Base-by-base conservation (phyloP, 2,329 filamentous ascomycete species). In the Hypomyces rosellus region DNA sequence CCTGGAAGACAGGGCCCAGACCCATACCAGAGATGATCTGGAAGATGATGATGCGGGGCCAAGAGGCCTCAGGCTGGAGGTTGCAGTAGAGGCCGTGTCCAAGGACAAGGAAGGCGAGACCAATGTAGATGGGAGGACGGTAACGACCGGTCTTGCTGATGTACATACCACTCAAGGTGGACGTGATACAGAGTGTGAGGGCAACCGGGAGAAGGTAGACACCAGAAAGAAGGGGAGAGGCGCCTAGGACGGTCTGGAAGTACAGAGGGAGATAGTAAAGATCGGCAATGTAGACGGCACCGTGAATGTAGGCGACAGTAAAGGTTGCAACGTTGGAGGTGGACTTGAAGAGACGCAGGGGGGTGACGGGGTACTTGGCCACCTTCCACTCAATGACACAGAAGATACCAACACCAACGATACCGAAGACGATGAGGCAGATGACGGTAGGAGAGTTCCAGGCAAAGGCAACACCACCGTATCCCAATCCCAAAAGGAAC, bases 191-290 rank as follows among this genome's bases (percentile, higher is more conserved):
- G 3, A 89, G 70, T 2, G 82, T 75, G 33, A 92, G 62, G 8
- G 85, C 85, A 54, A 80, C 81, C 0, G 88, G 85, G 13, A 93
- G 74, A 14, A 89, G 66, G 61, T 89, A 89, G 45, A 90, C 81
- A 46, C 89, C 88, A 1, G 83, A 87, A 30, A 86, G 71, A 34
- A 91, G 78, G 0, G 88, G 85, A 0, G 77, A 75, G 3, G 81
- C 81, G 45, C 85, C 78, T 40, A 88, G 74, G 46, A 88, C 82
- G 46, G 84, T 79, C 68, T 95, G 89, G 69, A 90, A 92, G 72
- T 95, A 96, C 2, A 95, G 76, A 0, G 89, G 89, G 4, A 95
- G 74, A 69, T 87, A 95, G 74, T 92, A 95, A 54, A 80, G 81
- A 25, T 80, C 82, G 1, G 85, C 80, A 61, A 92, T 89, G 72